These are phyloP conservation scores for Fusarium poae DNA, from an alignment of 2,329 filamentous ascomycete species.

Conservation along the genomic window DNA sequence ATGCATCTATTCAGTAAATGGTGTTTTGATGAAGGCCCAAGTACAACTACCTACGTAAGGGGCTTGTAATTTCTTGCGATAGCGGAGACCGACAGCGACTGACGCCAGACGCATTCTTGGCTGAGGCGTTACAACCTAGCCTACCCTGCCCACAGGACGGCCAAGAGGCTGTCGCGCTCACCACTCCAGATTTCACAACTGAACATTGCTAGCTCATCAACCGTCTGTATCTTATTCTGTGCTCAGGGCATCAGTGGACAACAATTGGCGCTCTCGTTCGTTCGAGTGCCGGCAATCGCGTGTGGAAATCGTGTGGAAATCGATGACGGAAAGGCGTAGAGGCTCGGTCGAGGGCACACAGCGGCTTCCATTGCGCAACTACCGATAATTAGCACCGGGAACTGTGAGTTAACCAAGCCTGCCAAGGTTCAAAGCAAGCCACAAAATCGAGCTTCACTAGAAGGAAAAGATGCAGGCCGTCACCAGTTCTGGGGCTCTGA, in stretches of 20 bases:
- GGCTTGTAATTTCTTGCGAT: background rate
- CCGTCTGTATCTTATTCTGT: background rate
- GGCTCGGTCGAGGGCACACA: background rate
- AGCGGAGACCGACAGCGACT: background rate
- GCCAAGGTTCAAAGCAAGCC: background rate
- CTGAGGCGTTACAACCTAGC: background rate
- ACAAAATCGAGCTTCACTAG: background rate
- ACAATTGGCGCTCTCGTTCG: background rate
- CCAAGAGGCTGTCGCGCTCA: background rate
- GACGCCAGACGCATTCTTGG: background rate
- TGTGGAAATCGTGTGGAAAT: background rate
- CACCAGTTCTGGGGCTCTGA: background rate
- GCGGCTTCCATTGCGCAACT: slow-evolving; percentile 14
- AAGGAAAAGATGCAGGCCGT: background rate
- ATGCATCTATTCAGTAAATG: background rate
- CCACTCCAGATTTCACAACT: background rate
- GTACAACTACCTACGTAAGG: background rate
- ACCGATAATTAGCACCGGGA: slow-evolving; percentile 14
- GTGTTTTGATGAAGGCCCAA: background rate
- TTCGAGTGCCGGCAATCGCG: background rate
- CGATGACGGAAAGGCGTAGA: background rate
- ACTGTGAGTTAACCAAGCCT: background rate
- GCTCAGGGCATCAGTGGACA: fast-evolving
- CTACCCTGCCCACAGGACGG: background rate
- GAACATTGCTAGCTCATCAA: background rate